A percentile compares a stretch with the other conserved stretches of the same genome.
Evolutionary conservation across 495 filamentous ascomycete species (phyloP).

Genomic region (Talaromyces borbonicus): DNA sequence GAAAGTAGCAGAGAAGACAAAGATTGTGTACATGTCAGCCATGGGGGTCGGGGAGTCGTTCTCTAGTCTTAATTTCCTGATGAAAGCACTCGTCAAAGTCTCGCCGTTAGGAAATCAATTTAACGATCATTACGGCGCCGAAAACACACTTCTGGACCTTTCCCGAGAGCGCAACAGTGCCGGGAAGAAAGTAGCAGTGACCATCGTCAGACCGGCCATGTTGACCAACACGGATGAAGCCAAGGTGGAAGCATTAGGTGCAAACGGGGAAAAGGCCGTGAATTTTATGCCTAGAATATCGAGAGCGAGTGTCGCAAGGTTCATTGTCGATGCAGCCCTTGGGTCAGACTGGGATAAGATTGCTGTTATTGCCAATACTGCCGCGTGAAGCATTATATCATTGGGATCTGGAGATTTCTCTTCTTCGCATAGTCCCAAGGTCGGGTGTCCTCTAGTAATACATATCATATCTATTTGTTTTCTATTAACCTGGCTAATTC

Average conservation of each 20-base stretch:
- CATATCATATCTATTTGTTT: too few relatives aligned
- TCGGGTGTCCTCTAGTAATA: too few relatives aligned
- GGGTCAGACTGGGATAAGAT: constrained; percentile 23
- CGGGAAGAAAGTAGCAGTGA: background rate
- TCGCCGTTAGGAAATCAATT: constrained; percentile 21
- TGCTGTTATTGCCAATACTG: constrained; percentile 20
- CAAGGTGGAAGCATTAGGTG: constrained; percentile 22
- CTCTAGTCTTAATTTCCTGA: constrained; percentile 19
- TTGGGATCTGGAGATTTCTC: background rate
- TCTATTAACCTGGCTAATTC: background rate
- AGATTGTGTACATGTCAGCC: constrained; percentile 28
- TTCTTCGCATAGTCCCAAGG: too few relatives aligned
- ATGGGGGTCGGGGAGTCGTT: constrained; percentile 27
- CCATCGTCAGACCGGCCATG: constrained; percentile 21
- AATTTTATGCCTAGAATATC: constrained; percentile 22
- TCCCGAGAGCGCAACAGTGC: background rate
- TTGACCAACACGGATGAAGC: constrained; percentile 21
- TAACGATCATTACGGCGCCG: constrained; percentile 26
- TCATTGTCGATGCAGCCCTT: constrained; percentile 32
- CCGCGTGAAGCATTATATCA: background rate
- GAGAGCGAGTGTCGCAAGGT: constrained; percentile 30
- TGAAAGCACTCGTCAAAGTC: constrained; percentile 22
- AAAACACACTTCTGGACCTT: constrained; percentile 16
- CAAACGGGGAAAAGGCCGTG: constrained; percentile 23
- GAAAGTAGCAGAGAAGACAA: constrained; percentile 10